These are phyloP conservation scores for Cucumis melo DNA, from an alignment of 306 rosid species.

Conservation along the genomic window DNA sequence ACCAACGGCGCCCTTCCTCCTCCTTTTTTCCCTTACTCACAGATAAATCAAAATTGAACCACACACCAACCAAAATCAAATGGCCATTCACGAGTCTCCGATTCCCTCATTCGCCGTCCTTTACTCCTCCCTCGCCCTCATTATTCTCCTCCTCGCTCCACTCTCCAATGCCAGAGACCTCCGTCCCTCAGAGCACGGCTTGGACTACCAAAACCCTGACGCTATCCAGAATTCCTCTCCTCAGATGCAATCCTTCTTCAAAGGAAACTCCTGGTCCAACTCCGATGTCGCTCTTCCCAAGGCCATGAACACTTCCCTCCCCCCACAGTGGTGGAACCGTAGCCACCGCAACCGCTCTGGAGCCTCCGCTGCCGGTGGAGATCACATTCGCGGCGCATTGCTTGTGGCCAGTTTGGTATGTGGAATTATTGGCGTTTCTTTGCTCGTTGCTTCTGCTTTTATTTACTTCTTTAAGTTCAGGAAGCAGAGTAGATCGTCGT, in stretches of 20 bases:
- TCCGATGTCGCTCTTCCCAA: constrained; percentile 25
- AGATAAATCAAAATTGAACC: neutral
- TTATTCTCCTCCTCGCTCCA: constrained; percentile 13
- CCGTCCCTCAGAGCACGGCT: constrained; percentile 82
- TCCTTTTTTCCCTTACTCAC: neutral
- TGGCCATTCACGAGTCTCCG: neutral
- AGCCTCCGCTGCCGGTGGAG: neutral
- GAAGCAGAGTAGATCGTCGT: constrained; percentile 3
- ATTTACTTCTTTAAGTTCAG: constrained; percentile 32
- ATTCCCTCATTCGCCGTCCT: neutral
- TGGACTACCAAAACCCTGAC: constrained; percentile 36
- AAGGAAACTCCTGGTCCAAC: constrained; percentile 23
- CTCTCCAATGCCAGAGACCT: constrained; percentile 32
- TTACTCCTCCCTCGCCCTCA: neutral
- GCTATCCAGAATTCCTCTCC: constrained; percentile 22
- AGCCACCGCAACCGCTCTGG: constrained; percentile 16
- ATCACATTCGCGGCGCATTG: constrained; percentile 33
- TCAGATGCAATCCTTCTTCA: constrained; percentile 61
- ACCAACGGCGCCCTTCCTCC: neutral
- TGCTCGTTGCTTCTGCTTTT: constrained; percentile 42
- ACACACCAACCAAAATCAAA: neutral
- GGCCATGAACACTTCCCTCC: constrained; percentile 26
- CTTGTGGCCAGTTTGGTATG: constrained; percentile 56
- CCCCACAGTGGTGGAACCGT: constrained; percentile 17
- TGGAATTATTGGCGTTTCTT: constrained; percentile 60